Conservation (phyloP, 2,329 filamentous ascomycete species). For the Arthrinium puccinioides region DNA sequence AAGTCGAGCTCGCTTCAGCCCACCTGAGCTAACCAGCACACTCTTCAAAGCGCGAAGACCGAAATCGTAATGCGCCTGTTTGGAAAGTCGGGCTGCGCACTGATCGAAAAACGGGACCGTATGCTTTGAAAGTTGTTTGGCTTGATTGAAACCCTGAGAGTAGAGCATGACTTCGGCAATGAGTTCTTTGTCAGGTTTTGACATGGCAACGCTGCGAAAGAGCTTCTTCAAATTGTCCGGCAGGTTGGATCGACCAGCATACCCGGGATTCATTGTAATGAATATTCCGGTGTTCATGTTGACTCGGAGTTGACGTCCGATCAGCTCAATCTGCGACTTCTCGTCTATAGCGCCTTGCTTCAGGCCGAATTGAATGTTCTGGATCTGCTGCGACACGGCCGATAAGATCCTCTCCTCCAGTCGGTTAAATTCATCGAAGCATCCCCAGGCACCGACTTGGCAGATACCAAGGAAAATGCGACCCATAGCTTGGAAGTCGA, state of each 20-base stretch:
- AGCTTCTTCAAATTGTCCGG: conserved; percentile 99
- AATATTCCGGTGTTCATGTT: conserved; percentile 96
- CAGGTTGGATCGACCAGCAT: conserved; percentile 94
- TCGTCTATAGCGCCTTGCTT: conserved; percentile 77
- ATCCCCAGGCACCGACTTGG: conserved; percentile 98
- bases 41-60: conserved; percentile 96
- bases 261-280: conserved; percentile 99
- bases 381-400: conserved; percentile 96
- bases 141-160: conserved; percentile 97
- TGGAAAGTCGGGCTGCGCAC: conserved; percentile 73
- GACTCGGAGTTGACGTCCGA: conserved; percentile 83
- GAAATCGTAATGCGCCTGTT: conserved; percentile 99
- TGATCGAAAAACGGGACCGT: conserved; percentile 98
- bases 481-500: conserved; percentile 99
- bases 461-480: conserved; percentile 99
- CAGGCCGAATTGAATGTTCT: conserved; percentile 96
- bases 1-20: conserved; percentile 81
- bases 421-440: conserved; percentile 99
- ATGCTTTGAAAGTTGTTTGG: conserved; percentile 87
- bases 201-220: conserved; percentile 99
- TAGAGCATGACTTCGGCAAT: conserved; percentile 99
- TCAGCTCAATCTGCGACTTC: conserved; percentile 85
- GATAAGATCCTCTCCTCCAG: conserved; percentile 96
- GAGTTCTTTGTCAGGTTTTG: conserved; percentile 97
- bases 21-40: conserved; percentile 94